phyloP scores from a whole-genome alignment of 2,329 filamentous ascomycete species.

The Claviceps maximensis region DNA sequence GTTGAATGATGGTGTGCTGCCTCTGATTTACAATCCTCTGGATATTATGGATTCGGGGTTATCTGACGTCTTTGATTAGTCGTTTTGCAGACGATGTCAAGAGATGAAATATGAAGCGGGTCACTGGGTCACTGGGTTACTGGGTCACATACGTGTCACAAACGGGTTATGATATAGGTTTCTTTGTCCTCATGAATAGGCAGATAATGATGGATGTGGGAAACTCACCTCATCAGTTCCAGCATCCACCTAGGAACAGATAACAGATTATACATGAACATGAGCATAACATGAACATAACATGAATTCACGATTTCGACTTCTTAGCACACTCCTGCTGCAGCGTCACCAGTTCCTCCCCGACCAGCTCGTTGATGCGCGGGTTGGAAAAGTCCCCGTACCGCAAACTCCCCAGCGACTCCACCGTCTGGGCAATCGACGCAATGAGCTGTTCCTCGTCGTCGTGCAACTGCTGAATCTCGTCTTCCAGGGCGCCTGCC shows the following conservation, averaged over 20 bases:
- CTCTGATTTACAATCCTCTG: neutral
- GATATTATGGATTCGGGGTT: neutral
- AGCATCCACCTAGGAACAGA: neutral
- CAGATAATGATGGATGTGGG: neutral
- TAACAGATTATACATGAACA: no score
- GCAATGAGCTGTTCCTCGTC: constrained; percentile 49
- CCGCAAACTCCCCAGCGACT: constrained; percentile 66
- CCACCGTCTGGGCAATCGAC: constrained; percentile 52
- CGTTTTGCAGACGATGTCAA: neutral
- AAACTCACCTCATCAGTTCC: neutral
- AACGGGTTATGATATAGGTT: neutral
- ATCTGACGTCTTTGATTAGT: neutral
- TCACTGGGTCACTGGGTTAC: no score
- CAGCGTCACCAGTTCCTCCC: constrained; percentile 44
- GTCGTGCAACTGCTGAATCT: constrained; percentile 51
- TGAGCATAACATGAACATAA: no score
- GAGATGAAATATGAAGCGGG: neutral
- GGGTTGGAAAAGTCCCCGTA: constrained; percentile 62
- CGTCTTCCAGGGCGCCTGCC: constrained; percentile 48
- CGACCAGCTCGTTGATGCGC: constrained; percentile 50
- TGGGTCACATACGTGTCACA: neutral
- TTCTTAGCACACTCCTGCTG: constrained; percentile 48
- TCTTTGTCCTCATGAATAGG: neutral
- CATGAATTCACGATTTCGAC: constrained; percentile 6
- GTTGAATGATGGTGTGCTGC: neutral